These are phyloP conservation scores for Monilinia fructigena DNA, from an alignment of 2,329 filamentous ascomycete genomes.

Conservation along the genomic window DNA sequence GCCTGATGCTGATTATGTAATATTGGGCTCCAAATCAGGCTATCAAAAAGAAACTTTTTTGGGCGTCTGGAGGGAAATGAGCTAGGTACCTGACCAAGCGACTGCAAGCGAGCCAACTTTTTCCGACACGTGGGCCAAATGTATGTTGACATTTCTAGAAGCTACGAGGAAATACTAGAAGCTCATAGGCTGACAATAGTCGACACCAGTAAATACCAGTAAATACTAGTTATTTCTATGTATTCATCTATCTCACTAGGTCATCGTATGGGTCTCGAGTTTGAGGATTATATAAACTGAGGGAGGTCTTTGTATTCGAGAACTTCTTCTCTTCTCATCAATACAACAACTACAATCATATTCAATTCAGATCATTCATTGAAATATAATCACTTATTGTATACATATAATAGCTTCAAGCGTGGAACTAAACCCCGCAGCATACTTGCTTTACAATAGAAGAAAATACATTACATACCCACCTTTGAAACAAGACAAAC, in stretches of 20 bases:
- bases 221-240: slow-evolving; percentile 14
- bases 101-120: slow-evolving; percentile 1
- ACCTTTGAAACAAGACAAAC: slow-evolving; percentile 1
- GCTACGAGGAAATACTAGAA: slow-evolving; percentile 10
- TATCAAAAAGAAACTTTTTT: neutral
- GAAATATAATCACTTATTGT: neutral
- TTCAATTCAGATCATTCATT: slow-evolving; percentile 12
- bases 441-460: neutral
- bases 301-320: neutral
- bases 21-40: slow-evolving; percentile 12
- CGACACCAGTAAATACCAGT: neutral
- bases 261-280: slow-evolving; percentile 8
- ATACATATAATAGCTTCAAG: neutral
- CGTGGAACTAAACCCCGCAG: slow-evolving; percentile 12
- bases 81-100: too few relatives aligned
- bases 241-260: slow-evolving; percentile 2
- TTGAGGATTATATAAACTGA: slow-evolving; percentile 16
- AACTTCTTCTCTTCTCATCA: neutral
- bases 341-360: neutral
- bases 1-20: slow-evolving; percentile 5
- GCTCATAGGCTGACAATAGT: neutral
- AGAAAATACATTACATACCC: neutral
- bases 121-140: slow-evolving; percentile 1
- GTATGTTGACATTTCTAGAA: slow-evolving; percentile 21
- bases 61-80: too few relatives aligned